These are phyloP conservation scores for Eimeria sp. DNA, from an alignment of 169 alveolate species.

Conservation along the genomic window DNA sequence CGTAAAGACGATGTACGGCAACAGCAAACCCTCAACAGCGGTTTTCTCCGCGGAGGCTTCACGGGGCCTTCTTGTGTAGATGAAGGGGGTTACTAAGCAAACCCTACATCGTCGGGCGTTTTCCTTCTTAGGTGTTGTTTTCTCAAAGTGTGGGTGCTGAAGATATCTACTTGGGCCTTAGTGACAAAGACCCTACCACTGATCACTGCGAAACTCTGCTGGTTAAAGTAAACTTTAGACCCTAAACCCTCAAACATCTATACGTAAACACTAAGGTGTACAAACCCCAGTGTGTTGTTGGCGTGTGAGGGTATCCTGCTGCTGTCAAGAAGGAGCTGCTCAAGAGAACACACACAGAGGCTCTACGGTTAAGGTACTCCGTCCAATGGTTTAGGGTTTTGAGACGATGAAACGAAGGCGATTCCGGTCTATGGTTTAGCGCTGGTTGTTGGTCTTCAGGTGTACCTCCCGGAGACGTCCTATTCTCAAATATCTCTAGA, in stretches of 20 bases:
- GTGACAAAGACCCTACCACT: conserved; percentile 55
- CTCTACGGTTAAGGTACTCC: neutral
- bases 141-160: conserved; percentile 46
- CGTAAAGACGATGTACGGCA: neutral
- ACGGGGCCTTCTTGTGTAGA: neutral
- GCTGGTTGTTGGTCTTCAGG: conserved; percentile 2
- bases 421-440: neutral
- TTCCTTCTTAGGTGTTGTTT: neutral
- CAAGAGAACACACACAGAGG: too few species aligned
- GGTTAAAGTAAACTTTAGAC: conserved; percentile 24
- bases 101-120: conserved; percentile 19
- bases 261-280: neutral
- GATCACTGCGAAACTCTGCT: conserved; percentile 64
- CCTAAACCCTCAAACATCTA: neutral
- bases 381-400: neutral
- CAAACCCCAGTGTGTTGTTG: neutral
- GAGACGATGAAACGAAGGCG: neutral
- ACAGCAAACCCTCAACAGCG: neutral
- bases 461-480: conserved; percentile 6
- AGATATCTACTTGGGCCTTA: conserved; percentile 55
- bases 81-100: neutral
- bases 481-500: conserved; percentile 58
- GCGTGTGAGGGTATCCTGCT: neutral
- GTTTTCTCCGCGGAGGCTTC: neutral
- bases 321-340: neutral